These are phyloP conservation scores for Cenchrus purpureus DNA, from an alignment of 176 grass and related monocot species.

Conservation along the genomic window DNA sequence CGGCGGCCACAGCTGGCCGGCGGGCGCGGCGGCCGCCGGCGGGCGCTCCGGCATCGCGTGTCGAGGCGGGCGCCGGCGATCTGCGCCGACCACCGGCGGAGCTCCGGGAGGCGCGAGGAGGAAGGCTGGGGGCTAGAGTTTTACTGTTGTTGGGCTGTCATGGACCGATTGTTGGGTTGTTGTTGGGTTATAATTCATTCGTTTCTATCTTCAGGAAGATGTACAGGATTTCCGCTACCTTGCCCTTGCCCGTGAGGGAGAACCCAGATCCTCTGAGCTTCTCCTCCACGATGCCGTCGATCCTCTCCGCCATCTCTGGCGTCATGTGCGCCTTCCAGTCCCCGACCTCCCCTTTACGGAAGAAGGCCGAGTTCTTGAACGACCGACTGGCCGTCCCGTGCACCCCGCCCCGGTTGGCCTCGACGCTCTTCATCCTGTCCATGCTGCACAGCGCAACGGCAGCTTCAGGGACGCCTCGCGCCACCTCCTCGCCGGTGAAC, in stretches of 20 bases:
- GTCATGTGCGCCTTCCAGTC: slow-evolving; percentile 57
- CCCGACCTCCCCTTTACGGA: slow-evolving; percentile 50
- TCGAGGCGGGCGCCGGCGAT: too few relatives aligned
- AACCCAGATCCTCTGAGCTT: slow-evolving; percentile 48
- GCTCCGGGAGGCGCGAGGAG: too few relatives aligned
- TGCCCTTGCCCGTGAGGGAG: not conserved
- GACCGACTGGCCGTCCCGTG: not conserved
- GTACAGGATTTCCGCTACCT: too few relatives aligned
- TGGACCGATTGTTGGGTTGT: too few relatives aligned
- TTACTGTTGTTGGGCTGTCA: too few relatives aligned
- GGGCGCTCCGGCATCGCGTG: too few relatives aligned
- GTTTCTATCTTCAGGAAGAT: too few relatives aligned
- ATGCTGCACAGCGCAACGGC: slow-evolving; percentile 37
- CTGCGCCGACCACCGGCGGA: too few relatives aligned
- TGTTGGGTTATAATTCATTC: too few relatives aligned
- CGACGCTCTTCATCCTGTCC: slow-evolving; percentile 25
- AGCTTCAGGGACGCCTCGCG: slow-evolving; percentile 22
- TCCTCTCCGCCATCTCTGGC: slow-evolving; percentile 37
- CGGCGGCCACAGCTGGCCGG: too few relatives aligned
- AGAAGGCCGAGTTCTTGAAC: slow-evolving; percentile 52
- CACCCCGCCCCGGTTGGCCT: slow-evolving; percentile 40
- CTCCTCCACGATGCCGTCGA: slow-evolving; percentile 46
- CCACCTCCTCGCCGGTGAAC: slow-evolving; percentile 40
- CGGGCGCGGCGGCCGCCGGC: too few relatives aligned
- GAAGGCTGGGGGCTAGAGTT: too few relatives aligned